Evolutionary conservation across 805 yeast species (phyloP).

Genomic region (Candida glaebosa): DNA sequence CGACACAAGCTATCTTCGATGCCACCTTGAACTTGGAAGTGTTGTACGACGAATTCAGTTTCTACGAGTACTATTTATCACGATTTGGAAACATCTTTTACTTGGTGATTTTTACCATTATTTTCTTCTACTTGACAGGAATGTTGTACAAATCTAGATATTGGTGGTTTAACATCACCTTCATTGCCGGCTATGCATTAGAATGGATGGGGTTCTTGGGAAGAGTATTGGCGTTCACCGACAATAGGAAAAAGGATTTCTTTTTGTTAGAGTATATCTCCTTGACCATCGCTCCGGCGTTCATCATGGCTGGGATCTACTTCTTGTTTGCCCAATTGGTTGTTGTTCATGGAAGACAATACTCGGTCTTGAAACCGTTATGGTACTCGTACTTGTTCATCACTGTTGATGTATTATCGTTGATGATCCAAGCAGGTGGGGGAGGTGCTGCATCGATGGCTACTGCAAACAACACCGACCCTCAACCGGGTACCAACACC

Average conservation of each 20-base stretch:
- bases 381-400: conserved; percentile 40
- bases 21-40: conserved; percentile 26
- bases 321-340: conserved; percentile 35
- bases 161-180: conserved; percentile 34
- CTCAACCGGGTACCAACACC: conserved; percentile 25
- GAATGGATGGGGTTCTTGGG: conserved; percentile 36
- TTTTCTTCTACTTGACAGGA: conserved; percentile 17
- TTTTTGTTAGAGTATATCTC: conserved; percentile 28
- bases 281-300: conserved; percentile 37
- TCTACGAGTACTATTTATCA: conserved; percentile 29
- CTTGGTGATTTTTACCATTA: conserved; percentile 19
- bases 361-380: conserved; percentile 35
- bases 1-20: conserved; percentile 28
- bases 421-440: conserved; percentile 36
- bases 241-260: conserved; percentile 16
- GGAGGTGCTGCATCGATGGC: conserved; percentile 32
- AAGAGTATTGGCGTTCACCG: conserved; percentile 25
- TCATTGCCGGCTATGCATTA: conserved; percentile 27
- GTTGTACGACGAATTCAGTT: conserved; percentile 21
- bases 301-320: conserved; percentile 39
- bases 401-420: conserved; percentile 28
- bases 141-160: conserved; percentile 29
- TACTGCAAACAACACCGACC: conserved; percentile 14
- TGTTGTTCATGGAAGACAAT: conserved; percentile 30
- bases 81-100: conserved; percentile 29